A percentile compares a stretch with the other conserved stretches of the same genome.
These are phyloP conservation scores for Metschnikowia henanensis DNA, from an alignment of 805 yeast genomes.

Conservation along the genomic window DNA sequence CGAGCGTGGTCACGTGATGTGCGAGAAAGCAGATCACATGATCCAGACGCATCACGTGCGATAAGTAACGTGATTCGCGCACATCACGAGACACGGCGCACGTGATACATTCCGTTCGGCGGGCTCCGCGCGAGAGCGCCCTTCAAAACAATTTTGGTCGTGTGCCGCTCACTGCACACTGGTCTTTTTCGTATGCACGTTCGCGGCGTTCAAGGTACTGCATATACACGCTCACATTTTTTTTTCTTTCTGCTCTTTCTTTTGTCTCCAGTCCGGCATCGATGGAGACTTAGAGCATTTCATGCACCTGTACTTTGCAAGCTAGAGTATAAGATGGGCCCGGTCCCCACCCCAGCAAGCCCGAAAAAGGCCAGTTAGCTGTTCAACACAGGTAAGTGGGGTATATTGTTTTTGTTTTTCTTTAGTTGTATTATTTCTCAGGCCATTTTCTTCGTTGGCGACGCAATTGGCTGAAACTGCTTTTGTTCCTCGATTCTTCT, in stretches of 20 bases:
- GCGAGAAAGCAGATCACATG: not conserved
- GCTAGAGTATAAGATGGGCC: constrained; percentile 9
- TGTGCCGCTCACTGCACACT: constrained; percentile 2
- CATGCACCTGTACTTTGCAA: constrained; percentile 10
- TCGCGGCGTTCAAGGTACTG: constrained; percentile 4
- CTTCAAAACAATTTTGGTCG: not conserved
- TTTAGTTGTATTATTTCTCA: not conserved
- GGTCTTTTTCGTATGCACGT: not conserved
- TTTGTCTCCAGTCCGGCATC: constrained; percentile 1
- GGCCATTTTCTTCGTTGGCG: not conserved
- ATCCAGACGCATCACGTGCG: not conserved
- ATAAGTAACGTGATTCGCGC: not conserved
- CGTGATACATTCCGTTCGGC: too few relatives aligned
- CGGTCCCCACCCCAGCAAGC: constrained; percentile 6
- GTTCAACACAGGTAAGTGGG: constrained; percentile 9
- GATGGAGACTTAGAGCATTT: not conserved
- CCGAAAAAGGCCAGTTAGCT: not conserved
- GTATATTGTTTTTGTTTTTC: not conserved
- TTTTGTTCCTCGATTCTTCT: not conserved
- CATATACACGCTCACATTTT: not conserved
- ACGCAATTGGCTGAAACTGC: too few relatives aligned
- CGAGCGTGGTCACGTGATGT: not conserved
- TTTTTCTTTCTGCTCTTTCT: not conserved
- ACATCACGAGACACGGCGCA: not conserved
- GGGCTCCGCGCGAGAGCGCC: too few relatives aligned